These are phyloP conservation scores for Pseudophaeomoniella oleicola DNA, from an alignment of 2,329 filamentous ascomycete genomes.

Conservation along the genomic window DNA sequence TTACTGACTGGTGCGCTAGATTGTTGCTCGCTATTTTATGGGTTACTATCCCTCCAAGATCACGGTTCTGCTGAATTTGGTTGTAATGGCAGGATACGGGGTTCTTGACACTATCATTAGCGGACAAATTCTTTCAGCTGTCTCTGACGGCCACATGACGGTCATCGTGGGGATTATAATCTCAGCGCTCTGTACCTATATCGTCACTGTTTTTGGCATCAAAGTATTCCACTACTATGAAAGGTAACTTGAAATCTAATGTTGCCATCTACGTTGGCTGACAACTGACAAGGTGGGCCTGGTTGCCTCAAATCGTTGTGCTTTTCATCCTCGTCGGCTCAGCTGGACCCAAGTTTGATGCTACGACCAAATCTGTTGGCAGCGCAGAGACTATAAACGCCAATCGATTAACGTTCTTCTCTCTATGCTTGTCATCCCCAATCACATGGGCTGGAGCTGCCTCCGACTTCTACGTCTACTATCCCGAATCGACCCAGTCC, in stretches of 20 bases:
- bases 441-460: constrained; percentile 21
- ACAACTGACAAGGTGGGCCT: constrained; percentile 16
- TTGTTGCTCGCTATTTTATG: constrained; percentile 26
- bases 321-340: constrained; percentile 25
- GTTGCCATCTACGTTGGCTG: neutral
- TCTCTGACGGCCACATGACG: constrained; percentile 21
- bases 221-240: constrained; percentile 28
- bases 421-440: constrained; percentile 19
- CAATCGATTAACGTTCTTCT: constrained; percentile 22
- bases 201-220: constrained; percentile 25
- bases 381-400: constrained; percentile 16
- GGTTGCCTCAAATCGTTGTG: constrained; percentile 26
- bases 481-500: constrained; percentile 20
- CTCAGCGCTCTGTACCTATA: constrained; percentile 19
- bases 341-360: constrained; percentile 22
- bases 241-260: constrained; percentile 21
- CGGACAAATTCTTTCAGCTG: constrained; percentile 27
- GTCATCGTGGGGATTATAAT: constrained; percentile 25
- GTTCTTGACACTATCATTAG: constrained; percentile 28
- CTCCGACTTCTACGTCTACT: constrained; percentile 31
- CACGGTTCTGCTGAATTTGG: constrained; percentile 23
- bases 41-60: constrained; percentile 27
- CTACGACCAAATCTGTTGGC: constrained; percentile 15
- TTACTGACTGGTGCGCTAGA: constrained; percentile 12
- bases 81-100: constrained; percentile 27